Percentiles rank a stretch among this genome's conserved stretches.
Evolutionary conservation across 2,329 filamentous ascomycete genomes (phyloP).

Genomic region (Aspergillus tanneri): DNA sequence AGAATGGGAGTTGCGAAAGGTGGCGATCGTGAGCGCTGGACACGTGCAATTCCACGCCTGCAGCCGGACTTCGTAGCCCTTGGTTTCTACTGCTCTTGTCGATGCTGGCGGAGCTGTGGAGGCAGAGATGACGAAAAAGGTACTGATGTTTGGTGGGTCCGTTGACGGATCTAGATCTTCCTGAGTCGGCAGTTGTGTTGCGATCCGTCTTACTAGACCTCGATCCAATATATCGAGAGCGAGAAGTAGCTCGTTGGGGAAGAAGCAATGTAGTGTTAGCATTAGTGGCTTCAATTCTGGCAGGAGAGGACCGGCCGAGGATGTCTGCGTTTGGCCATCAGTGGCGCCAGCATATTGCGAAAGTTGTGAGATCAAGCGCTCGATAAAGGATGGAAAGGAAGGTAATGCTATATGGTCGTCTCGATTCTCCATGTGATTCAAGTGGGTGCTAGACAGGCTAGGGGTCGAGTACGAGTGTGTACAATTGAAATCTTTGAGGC

Average conservation of each 20-base stretch:
- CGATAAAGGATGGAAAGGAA: slow-evolving; percentile 22
- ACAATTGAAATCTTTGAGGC: too few relatives aligned
- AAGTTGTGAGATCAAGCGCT: slow-evolving; percentile 22
- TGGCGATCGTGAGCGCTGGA: slow-evolving; percentile 74
- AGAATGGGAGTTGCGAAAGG: slow-evolving; percentile 54
- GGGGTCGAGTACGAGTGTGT: too few relatives aligned
- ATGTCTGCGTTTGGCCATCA: slow-evolving; percentile 1
- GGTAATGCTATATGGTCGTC: not conserved
- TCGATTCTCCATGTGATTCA: not conserved
- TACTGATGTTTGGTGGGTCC: slow-evolving; percentile 21
- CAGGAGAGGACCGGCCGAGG: slow-evolving; percentile 17
- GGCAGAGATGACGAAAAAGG: slow-evolving; percentile 67
- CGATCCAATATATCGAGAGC: slow-evolving; percentile 87
- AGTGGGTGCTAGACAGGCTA: not conserved
- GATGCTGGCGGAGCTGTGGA: slow-evolving; percentile 34
- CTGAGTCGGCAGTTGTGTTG: slow-evolving; percentile 12
- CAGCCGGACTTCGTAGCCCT: slow-evolving; percentile 70
- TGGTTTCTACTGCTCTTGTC: slow-evolving; percentile 28
- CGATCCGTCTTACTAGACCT: slow-evolving; percentile 62
- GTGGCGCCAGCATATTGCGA: slow-evolving; percentile 6
- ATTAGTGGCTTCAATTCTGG: slow-evolving; percentile 56
- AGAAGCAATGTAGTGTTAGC: slow-evolving; percentile 80
- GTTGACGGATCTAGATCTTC: not conserved
- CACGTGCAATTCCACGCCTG: slow-evolving; percentile 86
- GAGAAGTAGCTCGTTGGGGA: slow-evolving; percentile 75